phyloP scores from a whole-genome alignment of 352 stramenopile species.

The Phytophthora pistaciae region DNA sequence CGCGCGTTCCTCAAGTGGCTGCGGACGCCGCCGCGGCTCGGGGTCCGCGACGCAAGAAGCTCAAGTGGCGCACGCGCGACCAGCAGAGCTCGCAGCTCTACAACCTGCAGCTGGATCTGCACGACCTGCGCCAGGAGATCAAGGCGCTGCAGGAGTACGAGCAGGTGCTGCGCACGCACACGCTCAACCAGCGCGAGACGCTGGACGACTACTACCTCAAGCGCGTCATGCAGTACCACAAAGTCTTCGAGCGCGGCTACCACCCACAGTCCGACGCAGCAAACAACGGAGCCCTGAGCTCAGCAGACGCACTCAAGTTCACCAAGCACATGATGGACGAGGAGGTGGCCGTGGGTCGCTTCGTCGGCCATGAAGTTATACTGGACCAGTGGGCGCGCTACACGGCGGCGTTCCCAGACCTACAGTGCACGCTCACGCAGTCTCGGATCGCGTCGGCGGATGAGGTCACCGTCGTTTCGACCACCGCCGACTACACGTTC shows the following conservation, averaged over 20 bases:
- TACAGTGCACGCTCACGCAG: slow-evolving; percentile 40
- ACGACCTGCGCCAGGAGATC: slow-evolving; percentile 58
- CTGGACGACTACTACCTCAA: slow-evolving; percentile 57
- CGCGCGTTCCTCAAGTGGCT: slow-evolving; percentile 22
- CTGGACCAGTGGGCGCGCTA: slow-evolving; percentile 64
- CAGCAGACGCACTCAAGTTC: slow-evolving; percentile 45
- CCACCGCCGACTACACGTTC: slow-evolving; percentile 45
- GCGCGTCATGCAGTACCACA: slow-evolving; percentile 62
- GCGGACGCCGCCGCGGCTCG: slow-evolving; percentile 27
- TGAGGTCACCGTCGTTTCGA: slow-evolving; percentile 44
- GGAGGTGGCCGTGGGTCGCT: slow-evolving; percentile 46
- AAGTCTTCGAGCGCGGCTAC: slow-evolving; percentile 66
- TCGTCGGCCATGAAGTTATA: slow-evolving; percentile 23
- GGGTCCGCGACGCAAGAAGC: slow-evolving; percentile 36
- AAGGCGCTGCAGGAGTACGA: slow-evolving; percentile 45
- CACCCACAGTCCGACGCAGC: neutral
- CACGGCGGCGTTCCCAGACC: slow-evolving; percentile 40
- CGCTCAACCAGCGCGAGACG: slow-evolving; percentile 54
- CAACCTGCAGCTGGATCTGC: slow-evolving; percentile 67
- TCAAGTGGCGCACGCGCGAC: slow-evolving; percentile 70
- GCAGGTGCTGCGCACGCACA: slow-evolving; percentile 39
- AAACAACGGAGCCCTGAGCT: neutral
- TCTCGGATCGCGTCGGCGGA: slow-evolving; percentile 31
- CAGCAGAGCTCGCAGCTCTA: slow-evolving; percentile 66
- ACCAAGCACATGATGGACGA: slow-evolving; percentile 55